Percentiles rank a stretch among this genome's conserved stretches.
phyloP scores from a whole-genome alignment of 176 grass and related monocot species.

The Stipa capillata region DNA sequence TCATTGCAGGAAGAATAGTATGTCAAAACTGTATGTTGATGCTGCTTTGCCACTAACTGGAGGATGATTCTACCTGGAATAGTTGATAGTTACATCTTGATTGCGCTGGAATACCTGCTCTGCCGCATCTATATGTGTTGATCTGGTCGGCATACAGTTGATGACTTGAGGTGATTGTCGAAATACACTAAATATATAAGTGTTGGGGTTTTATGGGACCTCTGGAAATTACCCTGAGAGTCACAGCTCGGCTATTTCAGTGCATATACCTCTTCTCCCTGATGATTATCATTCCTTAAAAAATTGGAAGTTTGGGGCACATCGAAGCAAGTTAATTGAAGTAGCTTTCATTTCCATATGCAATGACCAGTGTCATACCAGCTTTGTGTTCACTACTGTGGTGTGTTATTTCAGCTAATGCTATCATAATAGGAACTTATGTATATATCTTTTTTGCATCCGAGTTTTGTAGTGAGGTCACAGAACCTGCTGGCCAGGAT shows the following conservation, averaged over 20 bases:
- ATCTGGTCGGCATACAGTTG: not conserved
- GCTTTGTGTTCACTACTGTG: not conserved
- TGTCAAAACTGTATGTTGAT: not conserved
- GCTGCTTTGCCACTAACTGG: not conserved
- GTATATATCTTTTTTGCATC: constrained; percentile 4
- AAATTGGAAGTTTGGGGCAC: not conserved
- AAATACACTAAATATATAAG: not conserved
- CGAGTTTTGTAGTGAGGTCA: not conserved
- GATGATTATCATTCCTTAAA: not conserved
- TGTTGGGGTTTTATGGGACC: not conserved
- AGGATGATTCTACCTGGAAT: not conserved
- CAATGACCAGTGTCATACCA: not conserved
- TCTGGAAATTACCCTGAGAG: not conserved
- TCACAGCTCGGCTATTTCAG: not conserved
- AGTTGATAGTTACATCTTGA: not conserved
- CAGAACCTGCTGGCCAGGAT: not conserved
- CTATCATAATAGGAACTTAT: not conserved
- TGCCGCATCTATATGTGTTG: not conserved
- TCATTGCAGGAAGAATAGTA: constrained; percentile 30
- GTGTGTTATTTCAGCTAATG: not conserved
- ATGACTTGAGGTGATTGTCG: not conserved
- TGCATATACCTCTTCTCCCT: not conserved
- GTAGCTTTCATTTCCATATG: not conserved
- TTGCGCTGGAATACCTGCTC: not conserved
- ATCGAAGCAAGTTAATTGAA: not conserved